A percentile compares a stretch with the other conserved stretches of the same genome.
Evolutionary conservation across 2,329 filamentous ascomycete genomes (phyloP).

Genomic region (Hymenoscyphus fraxineus): DNA sequence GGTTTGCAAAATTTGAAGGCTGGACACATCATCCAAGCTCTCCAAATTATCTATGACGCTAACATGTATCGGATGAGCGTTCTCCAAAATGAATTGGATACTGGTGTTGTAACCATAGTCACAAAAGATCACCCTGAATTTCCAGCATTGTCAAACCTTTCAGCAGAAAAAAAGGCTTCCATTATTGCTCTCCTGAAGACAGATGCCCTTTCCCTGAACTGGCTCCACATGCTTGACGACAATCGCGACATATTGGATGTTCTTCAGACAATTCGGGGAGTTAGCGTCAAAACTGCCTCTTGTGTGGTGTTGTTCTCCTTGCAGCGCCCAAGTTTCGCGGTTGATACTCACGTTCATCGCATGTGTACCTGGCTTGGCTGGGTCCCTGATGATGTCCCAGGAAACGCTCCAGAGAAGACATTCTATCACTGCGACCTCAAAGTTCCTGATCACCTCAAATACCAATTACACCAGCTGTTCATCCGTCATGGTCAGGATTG

Average conservation of each 20-base stretch:
- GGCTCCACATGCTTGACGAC: conserved; percentile 44
- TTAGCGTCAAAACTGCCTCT: conserved; percentile 55
- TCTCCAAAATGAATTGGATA: conserved; percentile 42
- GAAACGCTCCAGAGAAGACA: conserved; percentile 42
- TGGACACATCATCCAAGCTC: conserved; percentile 67
- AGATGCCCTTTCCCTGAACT: conserved; percentile 54
- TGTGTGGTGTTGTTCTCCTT: conserved; percentile 56
- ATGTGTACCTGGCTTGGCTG: conserved; percentile 51
- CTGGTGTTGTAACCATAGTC: conserved; percentile 39
- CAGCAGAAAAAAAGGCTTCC: conserved; percentile 47
- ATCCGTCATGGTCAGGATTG: conserved; percentile 51
- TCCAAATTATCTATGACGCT: conserved; percentile 68
- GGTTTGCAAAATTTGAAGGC: conserved; percentile 70
- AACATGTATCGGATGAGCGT: conserved; percentile 54
- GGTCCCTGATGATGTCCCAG: conserved; percentile 42
- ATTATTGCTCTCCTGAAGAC: conserved; percentile 56
- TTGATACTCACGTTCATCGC: conserved; percentile 55
- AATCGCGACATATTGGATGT: conserved; percentile 47
- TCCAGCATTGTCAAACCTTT: conserved; percentile 40
- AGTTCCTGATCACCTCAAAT: conserved; percentile 51
- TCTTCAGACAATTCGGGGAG: conserved; percentile 48
- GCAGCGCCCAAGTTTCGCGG: conserved; percentile 50
- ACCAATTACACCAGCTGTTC: conserved; percentile 52
- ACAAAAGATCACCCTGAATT: conserved; percentile 23
- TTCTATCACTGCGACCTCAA: conserved; percentile 52